Base-by-base conservation (phyloP, 495 filamentous ascomycete genomes). In the Hypoxylon lienhwacheense region DNA sequence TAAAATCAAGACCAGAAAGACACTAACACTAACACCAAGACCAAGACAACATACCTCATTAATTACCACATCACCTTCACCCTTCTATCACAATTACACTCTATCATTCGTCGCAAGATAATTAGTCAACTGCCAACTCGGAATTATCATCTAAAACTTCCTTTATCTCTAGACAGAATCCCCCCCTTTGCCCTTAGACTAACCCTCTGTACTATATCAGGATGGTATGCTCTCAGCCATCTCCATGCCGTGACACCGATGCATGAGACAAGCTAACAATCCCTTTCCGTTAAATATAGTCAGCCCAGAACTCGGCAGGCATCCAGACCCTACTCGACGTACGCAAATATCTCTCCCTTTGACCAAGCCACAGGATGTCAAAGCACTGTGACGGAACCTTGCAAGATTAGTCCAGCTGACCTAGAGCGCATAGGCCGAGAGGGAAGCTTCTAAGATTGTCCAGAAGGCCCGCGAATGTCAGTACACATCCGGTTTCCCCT, bases 241-340 rank as follows among this genome's bases (percentile, higher is more conserved):
- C 15, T 26, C 11, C 21, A 24, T 22, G 39, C 15, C n/a, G n/a
- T n/a, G n/a, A n/a, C n/a, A n/a, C n/a, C n/a, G n/a, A n/a, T n/a
- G n/a, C n/a, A 21, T 3, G 19, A 25, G 15, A 16, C 20, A 44
- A 52, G 54, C 65, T 65, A 61, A 67, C 53, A 7, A 48, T 42
- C n/a, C 40, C n/a, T 50, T 42, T 45, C 15, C 19, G 55, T 34
- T 32, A 0, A 53, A 47, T 26, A 46, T 20, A 97, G 93, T 93
- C 93, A 65, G 95, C 91, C 63, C 95, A 97, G 81, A 97, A 97
- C 79, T 96, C 92, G 63, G 85, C 87, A 64, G 93, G 93, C 70
- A 98, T 98, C 70, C 91, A 96, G 76, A 97, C 91, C 67, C 86
- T 98, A 54, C 91, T 98, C 73, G 95, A 98, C 79, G 93, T 98